Conservation (phyloP, 148 eudicot species). For the Polygonum maritimum region DNA sequence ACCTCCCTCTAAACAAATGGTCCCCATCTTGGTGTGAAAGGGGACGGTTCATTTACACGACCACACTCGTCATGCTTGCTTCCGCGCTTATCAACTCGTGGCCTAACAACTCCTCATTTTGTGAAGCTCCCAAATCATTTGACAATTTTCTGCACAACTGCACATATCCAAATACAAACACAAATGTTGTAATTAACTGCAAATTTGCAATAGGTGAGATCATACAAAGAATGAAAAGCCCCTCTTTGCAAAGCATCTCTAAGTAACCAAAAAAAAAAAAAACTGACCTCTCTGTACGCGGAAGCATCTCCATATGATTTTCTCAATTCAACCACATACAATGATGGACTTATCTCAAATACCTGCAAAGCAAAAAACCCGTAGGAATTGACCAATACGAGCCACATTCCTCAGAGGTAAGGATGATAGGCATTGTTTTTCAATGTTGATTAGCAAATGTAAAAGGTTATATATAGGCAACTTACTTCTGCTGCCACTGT, state of each 20-base stretch:
- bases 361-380: conserved; percentile 33
- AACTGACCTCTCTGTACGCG: conserved; percentile 62
- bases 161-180: conserved; percentile 8
- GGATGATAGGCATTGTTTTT: neutral
- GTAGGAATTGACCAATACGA: neutral
- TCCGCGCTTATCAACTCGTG: conserved; percentile 10
- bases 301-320: conserved; percentile 69
- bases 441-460: neutral
- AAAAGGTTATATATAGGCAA: neutral
- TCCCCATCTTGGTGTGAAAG: too few relatives aligned
- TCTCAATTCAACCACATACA: conserved; percentile 81
- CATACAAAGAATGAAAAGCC: neutral
- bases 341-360: conserved; percentile 70
- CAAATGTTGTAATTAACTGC: neutral
- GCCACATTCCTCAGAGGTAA: neutral
- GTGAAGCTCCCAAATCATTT: conserved; percentile 51
- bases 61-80: conserved; percentile 8
- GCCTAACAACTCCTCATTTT: conserved; percentile 36
- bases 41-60: neutral
- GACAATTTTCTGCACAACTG: conserved; percentile 75
- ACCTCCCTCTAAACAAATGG: too few relatives aligned
- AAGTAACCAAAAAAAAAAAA: neutral
- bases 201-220: neutral
- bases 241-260: too few relatives aligned
- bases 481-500: conserved; percentile 88